Conservation (phyloP, 768 basidiomycete species). For the Gelatoporia subvermispora region DNA sequence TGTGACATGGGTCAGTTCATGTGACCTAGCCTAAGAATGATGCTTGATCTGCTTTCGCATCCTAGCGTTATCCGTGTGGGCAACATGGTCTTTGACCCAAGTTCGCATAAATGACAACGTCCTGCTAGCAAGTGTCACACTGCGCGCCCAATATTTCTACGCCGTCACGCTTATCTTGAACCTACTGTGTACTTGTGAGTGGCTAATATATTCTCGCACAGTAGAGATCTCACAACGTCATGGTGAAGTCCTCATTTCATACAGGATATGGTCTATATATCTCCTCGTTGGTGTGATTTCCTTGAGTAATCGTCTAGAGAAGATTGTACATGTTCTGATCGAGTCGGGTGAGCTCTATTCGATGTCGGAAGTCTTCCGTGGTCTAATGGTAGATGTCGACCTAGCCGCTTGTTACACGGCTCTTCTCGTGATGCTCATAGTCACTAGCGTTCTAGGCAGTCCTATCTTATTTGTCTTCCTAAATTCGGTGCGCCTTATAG, state of each 20-base stretch:
- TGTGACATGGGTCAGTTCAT: constrained; percentile 1
- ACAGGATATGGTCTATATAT: constrained; percentile 7
- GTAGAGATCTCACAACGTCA: too few species aligned
- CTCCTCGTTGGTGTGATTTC: neutral
- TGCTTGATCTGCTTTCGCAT: too few species aligned
- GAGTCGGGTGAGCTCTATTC: neutral
- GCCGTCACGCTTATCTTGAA: constrained; percentile 5
- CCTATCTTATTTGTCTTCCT: constrained; percentile 6
- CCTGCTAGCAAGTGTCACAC: constrained; percentile 2
- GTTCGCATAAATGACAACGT: neutral
- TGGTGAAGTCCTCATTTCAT: constrained; percentile 1
- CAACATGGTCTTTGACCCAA: constrained; percentile 2
- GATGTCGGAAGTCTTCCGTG: neutral
- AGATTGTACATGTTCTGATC: constrained; percentile 3
- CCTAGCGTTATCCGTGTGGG: constrained; percentile 3
- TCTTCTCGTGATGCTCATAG: constrained; percentile 1
- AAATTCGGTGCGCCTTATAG: too few species aligned
- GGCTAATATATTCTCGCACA: too few species aligned
- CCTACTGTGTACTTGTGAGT: neutral
- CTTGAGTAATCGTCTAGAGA: constrained; percentile 1
- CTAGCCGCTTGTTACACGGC: constrained; percentile 5
- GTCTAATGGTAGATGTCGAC: too few species aligned
- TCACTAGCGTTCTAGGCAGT: constrained; percentile 1
- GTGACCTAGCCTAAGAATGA: neutral
- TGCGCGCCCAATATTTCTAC: constrained; percentile 2